Conservation (phyloP, 179 eudicot species). For the Drosera spatulata region DNA sequence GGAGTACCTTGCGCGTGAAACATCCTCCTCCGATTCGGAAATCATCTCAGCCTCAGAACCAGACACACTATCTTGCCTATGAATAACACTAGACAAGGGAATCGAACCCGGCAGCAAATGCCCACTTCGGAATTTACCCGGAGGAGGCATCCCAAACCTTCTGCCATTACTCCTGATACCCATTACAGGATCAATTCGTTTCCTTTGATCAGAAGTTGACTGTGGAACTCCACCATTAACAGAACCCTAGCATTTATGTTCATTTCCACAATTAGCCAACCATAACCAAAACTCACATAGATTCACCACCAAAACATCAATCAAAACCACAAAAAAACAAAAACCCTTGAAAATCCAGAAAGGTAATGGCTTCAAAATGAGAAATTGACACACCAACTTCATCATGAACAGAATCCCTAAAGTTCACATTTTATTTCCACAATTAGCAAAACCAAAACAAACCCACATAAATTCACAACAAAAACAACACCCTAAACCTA, state of each 20-base stretch:
- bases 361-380: too few relatives aligned
- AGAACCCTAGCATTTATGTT: constrained; percentile 42
- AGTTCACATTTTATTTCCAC: too few relatives aligned
- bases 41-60: constrained; percentile 44
- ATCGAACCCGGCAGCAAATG: constrained; percentile 39
- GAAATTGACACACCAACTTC: too few relatives aligned
- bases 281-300: background rate
- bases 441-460: too few relatives aligned
- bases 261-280: background rate
- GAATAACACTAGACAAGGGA: constrained; percentile 33
- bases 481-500: too few relatives aligned
- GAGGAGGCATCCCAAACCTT: constrained; percentile 55
- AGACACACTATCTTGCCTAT: constrained; percentile 36
- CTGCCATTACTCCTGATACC: constrained; percentile 14
- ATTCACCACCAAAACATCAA: too few relatives aligned
- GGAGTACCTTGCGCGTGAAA: constrained; percentile 58
- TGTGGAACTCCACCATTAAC: constrained; percentile 29
- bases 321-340: too few relatives aligned
- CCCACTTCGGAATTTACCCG: constrained; percentile 59
- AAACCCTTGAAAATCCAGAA: too few relatives aligned
- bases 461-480: too few relatives aligned
- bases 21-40: constrained; percentile 58
- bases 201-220: constrained; percentile 21
- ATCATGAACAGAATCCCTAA: too few relatives aligned
- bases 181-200: constrained; percentile 19